A percentile compares a stretch with the other conserved stretches of the same genome.
phyloP scores from a whole-genome alignment of 371 early-diverging fungal genomes.

The Saksenaea oblongispora region DNA sequence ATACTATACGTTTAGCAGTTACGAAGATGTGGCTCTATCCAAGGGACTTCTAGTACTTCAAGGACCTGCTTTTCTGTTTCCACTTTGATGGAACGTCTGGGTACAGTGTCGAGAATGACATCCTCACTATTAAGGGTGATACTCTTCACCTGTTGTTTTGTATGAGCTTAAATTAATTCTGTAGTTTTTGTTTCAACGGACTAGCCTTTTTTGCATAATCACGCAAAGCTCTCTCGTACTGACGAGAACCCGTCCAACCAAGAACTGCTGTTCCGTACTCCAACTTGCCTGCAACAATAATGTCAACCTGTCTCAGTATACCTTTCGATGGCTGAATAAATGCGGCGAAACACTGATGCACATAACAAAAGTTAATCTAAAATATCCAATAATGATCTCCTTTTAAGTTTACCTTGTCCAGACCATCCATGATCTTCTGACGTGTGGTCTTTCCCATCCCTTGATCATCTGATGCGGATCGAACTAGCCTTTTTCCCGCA shows the following conservation, averaged over 20 bases:
- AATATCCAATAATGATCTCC: background rate
- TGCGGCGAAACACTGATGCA: slow-evolving; percentile 42
- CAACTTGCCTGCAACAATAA: slow-evolving; percentile 40
- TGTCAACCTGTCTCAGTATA: slow-evolving; percentile 50
- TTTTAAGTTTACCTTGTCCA: slow-evolving; percentile 30
- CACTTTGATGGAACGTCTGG: slow-evolving; percentile 17
- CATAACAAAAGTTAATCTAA: background rate
- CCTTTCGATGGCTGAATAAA: slow-evolving; percentile 48
- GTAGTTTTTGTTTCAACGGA: background rate
- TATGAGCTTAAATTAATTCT: background rate
- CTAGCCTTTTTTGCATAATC: slow-evolving; percentile 39
- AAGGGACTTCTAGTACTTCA: slow-evolving; percentile 39
- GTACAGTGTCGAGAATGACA: slow-evolving; percentile 21
- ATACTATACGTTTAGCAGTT: slow-evolving; percentile 41
- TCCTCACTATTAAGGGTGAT: slow-evolving; percentile 37
- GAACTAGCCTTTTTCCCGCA: slow-evolving; percentile 8
- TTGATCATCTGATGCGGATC: background rate
- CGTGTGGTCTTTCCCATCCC: background rate
- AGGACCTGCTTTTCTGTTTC: slow-evolving; percentile 37
- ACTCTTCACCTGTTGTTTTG: slow-evolving; percentile 20
- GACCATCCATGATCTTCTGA: slow-evolving; percentile 16
- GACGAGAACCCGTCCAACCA: slow-evolving; percentile 56
- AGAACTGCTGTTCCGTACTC: slow-evolving; percentile 41
- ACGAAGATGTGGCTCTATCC: slow-evolving; percentile 41
- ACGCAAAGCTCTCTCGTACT: slow-evolving; percentile 40